Percentiles rank a stretch among this genome's conserved stretches.
phyloP scores from a whole-genome alignment of 2,329 filamentous ascomycete species.

The Scedosporium dehoogii region DNA sequence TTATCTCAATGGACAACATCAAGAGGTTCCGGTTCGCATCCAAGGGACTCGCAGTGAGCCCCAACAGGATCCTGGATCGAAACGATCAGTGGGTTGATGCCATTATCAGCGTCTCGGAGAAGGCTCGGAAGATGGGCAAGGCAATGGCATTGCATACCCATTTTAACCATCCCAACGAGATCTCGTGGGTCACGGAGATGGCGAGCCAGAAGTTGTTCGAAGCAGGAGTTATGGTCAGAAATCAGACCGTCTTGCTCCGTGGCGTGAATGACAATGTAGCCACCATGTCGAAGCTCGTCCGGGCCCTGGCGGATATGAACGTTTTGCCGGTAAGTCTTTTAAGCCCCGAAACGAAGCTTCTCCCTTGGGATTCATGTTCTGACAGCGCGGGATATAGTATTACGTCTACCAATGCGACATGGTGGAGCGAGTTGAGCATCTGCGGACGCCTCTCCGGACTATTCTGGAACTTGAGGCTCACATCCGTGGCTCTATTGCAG shows the following conservation, averaged over 20 bases:
- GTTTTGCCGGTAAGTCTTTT: conserved; percentile 40
- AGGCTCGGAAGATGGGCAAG: conserved; percentile 43
- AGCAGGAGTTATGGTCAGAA: conserved; percentile 26
- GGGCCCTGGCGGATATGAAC: conserved; percentile 42
- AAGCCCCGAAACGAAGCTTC: background rate
- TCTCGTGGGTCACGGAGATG: conserved; percentile 47
- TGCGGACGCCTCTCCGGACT: conserved; percentile 49
- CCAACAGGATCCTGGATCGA: conserved; percentile 41
- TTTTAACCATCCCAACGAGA: conserved; percentile 53
- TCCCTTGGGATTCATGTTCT: background rate
- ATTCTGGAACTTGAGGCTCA: conserved; percentile 48
- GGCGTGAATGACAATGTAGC: conserved; percentile 46
- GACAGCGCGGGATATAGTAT: conserved; percentile 31
- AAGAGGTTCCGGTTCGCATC: conserved; percentile 50
- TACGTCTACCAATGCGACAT: conserved; percentile 59
- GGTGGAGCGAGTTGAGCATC: conserved; percentile 49
- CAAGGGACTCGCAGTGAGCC: conserved; percentile 51
- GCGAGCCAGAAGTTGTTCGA: conserved; percentile 41
- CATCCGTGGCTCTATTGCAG: conserved; percentile 50
- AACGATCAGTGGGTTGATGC: conserved; percentile 43
- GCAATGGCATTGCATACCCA: conserved; percentile 55
- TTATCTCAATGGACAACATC: conserved; percentile 48
- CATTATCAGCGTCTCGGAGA: conserved; percentile 39
- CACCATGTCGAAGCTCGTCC: conserved; percentile 44
- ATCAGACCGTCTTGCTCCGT: conserved; percentile 49